Evolutionary conservation across 169 alveolate genomes (phyloP).

Genomic region (Eimeria tenella): DNA sequence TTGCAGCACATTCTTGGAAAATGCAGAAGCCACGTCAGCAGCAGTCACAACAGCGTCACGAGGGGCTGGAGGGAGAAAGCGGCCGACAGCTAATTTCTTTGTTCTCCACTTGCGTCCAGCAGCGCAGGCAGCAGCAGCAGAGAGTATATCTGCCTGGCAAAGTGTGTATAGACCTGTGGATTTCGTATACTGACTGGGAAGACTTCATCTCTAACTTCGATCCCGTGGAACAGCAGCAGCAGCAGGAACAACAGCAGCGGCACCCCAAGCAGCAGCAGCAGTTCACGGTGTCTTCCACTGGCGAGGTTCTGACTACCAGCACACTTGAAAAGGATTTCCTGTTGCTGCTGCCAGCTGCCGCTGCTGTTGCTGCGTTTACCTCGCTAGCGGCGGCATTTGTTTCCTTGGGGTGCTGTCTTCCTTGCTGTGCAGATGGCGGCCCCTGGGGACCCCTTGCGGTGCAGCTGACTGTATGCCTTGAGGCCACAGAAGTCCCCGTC

Average conservation of each 20-base stretch:
- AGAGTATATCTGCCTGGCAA: background rate
- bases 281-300: conserved; percentile 49
- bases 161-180: conserved; percentile 41
- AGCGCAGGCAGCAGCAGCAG: conserved; percentile 67
- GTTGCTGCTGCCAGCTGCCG: conserved; percentile 63
- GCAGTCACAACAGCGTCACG: conserved; percentile 2
- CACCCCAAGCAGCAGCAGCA: conserved; percentile 8
- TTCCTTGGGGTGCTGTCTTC: conserved; percentile 41
- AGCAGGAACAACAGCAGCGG: background rate
- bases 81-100: conserved; percentile 63
- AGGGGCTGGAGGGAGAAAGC: conserved; percentile 10
- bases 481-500: background rate
- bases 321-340: background rate
- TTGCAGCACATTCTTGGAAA: background rate
- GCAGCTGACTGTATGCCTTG: conserved; percentile 3
- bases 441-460: conserved; percentile 64
- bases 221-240: conserved; percentile 51
- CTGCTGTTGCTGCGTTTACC: conserved; percentile 46
- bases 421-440: conserved; percentile 53
- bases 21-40: background rate
- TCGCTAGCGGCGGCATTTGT: conserved; percentile 3
- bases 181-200: conserved; percentile 29
- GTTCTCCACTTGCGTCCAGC: background rate
- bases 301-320: conserved; percentile 31
- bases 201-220: conserved; percentile 50